Evolutionary conservation across 2,329 filamentous ascomycete genomes (phyloP).

Genomic region (Calcarisporium arbuscula): DNA sequence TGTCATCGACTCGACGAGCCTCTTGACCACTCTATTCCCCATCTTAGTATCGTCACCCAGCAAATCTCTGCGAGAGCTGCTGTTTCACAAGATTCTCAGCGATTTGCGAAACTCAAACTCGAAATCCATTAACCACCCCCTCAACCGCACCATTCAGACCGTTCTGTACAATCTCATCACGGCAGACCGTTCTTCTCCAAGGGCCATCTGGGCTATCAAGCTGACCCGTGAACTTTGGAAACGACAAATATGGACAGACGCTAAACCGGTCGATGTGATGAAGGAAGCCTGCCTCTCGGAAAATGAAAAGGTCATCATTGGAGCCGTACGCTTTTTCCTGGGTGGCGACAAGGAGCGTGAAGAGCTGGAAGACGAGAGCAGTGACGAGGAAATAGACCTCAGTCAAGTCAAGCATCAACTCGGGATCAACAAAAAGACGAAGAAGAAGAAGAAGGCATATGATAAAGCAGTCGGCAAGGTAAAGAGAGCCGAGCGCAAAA

Average conservation of each 20-base stretch:
- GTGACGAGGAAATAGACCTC: constrained; percentile 74
- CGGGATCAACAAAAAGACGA: constrained; percentile 93
- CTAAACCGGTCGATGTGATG: constrained; percentile 96
- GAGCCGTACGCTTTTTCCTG: constrained; percentile 88
- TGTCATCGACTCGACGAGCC: constrained; percentile 73
- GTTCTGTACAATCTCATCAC: constrained; percentile 88
- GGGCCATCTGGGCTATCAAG: constrained; percentile 93
- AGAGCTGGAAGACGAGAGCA: constrained; percentile 83
- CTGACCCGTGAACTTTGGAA: constrained; percentile 95
- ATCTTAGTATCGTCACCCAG: constrained; percentile 87
- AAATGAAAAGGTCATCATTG: constrained; percentile 86
- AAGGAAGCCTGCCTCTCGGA: constrained; percentile 84
- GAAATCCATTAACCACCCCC: constrained; percentile 81
- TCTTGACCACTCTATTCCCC: constrained; percentile 89
- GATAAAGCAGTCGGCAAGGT: constrained; percentile 77
- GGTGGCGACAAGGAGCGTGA: constrained; percentile 95
- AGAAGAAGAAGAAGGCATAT: constrained; percentile 74
- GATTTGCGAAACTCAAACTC: constrained; percentile 84
- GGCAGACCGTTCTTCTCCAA: constrained; percentile 75
- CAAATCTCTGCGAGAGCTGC: constrained; percentile 75
- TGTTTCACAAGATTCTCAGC: constrained; percentile 85
- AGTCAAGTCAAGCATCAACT: constrained; percentile 76
- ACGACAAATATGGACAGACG: constrained; percentile 90
- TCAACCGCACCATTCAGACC: constrained; percentile 90
- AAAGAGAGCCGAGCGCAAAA: constrained; percentile 80